Evolutionary conservation across 805 yeast species (phyloP).

Genomic region (Brettanomyces nanus): DNA sequence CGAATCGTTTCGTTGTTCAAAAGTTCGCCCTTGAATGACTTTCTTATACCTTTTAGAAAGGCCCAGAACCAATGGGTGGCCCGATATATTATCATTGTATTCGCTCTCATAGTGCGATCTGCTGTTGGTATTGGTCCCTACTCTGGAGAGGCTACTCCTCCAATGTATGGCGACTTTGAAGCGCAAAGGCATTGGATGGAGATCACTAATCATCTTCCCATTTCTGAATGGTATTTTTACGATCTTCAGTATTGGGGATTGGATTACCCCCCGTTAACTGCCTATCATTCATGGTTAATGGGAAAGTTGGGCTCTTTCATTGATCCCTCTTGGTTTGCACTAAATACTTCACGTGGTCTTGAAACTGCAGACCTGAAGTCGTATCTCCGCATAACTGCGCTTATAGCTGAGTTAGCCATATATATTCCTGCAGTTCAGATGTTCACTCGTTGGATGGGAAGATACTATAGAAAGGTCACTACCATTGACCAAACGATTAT

Average conservation of each 20-base stretch:
- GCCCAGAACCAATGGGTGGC: constrained; percentile 91
- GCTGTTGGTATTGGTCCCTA: constrained; percentile 87
- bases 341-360: constrained; percentile 65
- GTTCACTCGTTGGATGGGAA: constrained; percentile 65
- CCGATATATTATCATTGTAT: constrained; percentile 61
- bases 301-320: constrained; percentile 66
- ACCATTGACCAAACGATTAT: constrained; percentile 72
- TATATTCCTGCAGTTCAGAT: constrained; percentile 77
- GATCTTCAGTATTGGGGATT: constrained; percentile 93
- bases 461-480: constrained; percentile 36
- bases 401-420: constrained; percentile 63
- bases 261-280: constrained; percentile 96
- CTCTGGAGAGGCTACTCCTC: constrained; percentile 65
- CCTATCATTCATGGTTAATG: constrained; percentile 76
- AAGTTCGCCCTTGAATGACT: constrained; percentile 65
- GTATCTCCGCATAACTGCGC: constrained; percentile 75
- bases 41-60: constrained; percentile 67
- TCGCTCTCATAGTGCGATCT: constrained; percentile 68
- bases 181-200: constrained; percentile 99
- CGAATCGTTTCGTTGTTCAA: constrained; percentile 27
- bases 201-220: constrained; percentile 67
- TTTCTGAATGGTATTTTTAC: constrained; percentile 77
- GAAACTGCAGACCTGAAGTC: constrained; percentile 65
- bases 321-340: constrained; percentile 66
- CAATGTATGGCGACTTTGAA: constrained; percentile 92